Evolutionary conservation across 148 eudicot species (phyloP).

Genomic region (Oxyria digyna): DNA sequence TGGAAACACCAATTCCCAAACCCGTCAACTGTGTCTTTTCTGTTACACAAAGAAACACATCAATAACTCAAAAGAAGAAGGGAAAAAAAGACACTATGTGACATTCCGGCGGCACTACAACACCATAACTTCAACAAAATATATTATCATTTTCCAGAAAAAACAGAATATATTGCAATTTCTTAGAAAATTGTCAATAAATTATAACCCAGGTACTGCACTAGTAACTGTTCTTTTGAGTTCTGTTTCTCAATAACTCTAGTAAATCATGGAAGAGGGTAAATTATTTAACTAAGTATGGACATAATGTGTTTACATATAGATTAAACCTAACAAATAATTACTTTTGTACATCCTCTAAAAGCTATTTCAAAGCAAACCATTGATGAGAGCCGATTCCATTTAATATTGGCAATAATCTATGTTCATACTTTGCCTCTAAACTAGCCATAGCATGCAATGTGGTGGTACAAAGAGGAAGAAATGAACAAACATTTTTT

Average conservation of each 20-base stretch:
- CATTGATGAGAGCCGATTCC: not conserved
- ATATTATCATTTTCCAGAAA: not conserved
- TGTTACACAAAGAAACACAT: conserved; percentile 20
- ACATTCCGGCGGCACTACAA: not conserved
- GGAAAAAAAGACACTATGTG: not conserved
- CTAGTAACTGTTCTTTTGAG: not conserved
- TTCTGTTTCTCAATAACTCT: not conserved
- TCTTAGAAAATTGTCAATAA: not conserved
- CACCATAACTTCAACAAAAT: not conserved
- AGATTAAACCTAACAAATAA: not conserved
- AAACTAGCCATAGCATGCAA: not conserved
- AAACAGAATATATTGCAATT: not conserved
- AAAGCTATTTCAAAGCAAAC: not conserved
- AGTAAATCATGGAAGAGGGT: not conserved
- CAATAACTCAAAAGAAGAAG: not conserved
- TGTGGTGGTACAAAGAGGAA: not conserved
- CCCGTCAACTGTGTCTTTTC: conserved; percentile 93
- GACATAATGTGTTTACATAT: not conserved
- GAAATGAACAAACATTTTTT: not conserved
- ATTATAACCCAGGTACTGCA: not conserved
- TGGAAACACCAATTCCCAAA: conserved; percentile 63
- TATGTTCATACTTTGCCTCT: not conserved
- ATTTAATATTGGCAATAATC: not conserved
- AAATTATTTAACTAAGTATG: not conserved
- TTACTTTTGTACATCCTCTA: not conserved